A percentile compares a stretch with the other conserved stretches of the same genome.
phyloP scores from a whole-genome alignment of 768 basidiomycete genomes.

The Agrocybe chaxingu region DNA sequence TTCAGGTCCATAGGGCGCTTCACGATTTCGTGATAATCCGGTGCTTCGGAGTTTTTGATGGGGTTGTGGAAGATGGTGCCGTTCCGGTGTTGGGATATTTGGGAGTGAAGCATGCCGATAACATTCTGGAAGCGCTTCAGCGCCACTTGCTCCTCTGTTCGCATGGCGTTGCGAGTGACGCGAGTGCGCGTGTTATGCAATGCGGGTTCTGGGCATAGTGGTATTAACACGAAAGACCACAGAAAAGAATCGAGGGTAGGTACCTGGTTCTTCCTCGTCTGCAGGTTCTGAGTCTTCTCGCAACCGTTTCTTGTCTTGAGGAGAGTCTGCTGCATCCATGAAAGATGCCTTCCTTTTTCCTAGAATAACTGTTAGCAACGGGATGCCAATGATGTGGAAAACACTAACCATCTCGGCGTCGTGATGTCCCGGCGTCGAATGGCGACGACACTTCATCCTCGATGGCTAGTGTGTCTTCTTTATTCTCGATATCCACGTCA shows the following conservation, averaged over 20 bases:
- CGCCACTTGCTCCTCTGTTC: constrained; percentile 49
- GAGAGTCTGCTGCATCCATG: constrained; percentile 41
- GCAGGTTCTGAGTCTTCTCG: constrained; percentile 69
- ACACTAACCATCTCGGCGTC: constrained; percentile 28
- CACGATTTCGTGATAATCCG: constrained; percentile 90
- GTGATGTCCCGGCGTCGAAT: constrained; percentile 18
- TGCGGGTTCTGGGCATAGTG: constrained; percentile 23
- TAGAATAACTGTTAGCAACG: constrained; percentile 18
- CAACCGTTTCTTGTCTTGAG: constrained; percentile 51
- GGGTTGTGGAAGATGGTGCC: constrained; percentile 91
- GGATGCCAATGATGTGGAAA: not conserved
- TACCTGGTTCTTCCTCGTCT: constrained; percentile 63
- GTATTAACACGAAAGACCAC: constrained; percentile 1
- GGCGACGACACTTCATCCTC: constrained; percentile 33
- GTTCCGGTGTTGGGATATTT: constrained; percentile 81
- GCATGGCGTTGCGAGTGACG: constrained; percentile 28
- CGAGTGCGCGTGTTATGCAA: constrained; percentile 29
- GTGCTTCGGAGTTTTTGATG: constrained; percentile 83
- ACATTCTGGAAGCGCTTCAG: constrained; percentile 79
- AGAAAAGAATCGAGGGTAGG: not conserved
- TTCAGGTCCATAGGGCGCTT: constrained; percentile 96
- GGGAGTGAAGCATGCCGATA: constrained; percentile 75
- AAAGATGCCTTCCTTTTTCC: constrained; percentile 68
- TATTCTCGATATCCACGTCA: constrained; percentile 23
- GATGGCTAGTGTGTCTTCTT: constrained; percentile 23